Evolutionary conservation across 305 asterid genomes (phyloP), one percentile per base, ranked within the genome.

Genomic region (Salvia sclarea): DNA sequence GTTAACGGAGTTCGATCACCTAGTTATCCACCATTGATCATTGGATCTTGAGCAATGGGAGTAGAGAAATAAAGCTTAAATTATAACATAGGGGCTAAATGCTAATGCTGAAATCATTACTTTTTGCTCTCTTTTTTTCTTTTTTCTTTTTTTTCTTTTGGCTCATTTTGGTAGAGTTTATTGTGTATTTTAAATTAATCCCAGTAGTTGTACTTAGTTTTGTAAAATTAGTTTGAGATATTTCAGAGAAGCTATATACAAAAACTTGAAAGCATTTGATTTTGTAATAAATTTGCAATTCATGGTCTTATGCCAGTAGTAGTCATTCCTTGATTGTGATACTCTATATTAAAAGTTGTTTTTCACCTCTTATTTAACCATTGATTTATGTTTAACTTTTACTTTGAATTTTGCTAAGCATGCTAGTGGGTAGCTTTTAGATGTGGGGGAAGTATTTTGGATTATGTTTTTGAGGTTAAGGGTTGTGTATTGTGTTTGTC

Each of bases 201-300:
- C 18, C 13, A 48, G 72, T 70, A 68, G 58, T 30, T 75, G 66
- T 71, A 43, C 50, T 74, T 48, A 8, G 30, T 48, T 66, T 63
- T 68, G 70, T 79, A 72, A 64, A 58, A 72, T 64, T 72, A 64
- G 68, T 47, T 67, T 43, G 55, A 24, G 44, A 47, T 8, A 43
- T 57, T 50, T 14, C 59, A 62, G 53, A 61, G 9, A 68, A 56
- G 47, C 28, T 22, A 61, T 49, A 61, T 66, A 70, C 75, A 41
- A 52, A 53, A n/a, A 37, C 38, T 62, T 21, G 16, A 17, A 5
- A 8, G 37, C 17, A 30, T 33, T 18, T 65, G 41, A 8, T 48
- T 40, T 75, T 47, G n/a, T 41, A 65, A 66, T 66, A 66, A 78
- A 43, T 47, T 61, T 31, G 70, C 31, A 22, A n/a, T 54, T 25